Percentiles rank a stretch among this genome's conserved stretches.
Evolutionary conservation across 139 green algal genomes (phyloP).

Genomic region (Penium margaritaceum): DNA sequence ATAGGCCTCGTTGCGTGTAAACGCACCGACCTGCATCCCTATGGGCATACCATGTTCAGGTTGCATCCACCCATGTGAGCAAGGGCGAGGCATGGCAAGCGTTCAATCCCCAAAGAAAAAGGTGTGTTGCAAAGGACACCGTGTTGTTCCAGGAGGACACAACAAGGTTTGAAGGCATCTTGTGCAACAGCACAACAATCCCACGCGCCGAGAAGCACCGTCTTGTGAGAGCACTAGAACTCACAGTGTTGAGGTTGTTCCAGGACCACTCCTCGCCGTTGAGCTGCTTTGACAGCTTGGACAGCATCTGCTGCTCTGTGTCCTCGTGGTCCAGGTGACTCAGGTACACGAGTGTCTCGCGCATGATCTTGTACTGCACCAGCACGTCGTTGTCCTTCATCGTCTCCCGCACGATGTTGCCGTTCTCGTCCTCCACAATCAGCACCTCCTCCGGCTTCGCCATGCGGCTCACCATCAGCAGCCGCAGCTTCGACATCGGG

Average conservation of each 20-base stretch:
- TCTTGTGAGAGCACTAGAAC: no score
- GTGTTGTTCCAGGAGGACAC: no score
- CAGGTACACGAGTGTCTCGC: conserved; percentile 96
- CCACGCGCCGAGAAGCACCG: no score
- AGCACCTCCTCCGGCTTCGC: conserved; percentile 98
- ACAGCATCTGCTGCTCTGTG: conserved; percentile 71
- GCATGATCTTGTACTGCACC: conserved; percentile 96
- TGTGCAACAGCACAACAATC: no score
- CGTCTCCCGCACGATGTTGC: conserved; percentile 93
- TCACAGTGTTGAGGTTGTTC: conserved; percentile 88
- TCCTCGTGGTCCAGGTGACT: conserved; percentile 91
- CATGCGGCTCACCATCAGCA: conserved; percentile 72
- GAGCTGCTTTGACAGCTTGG: conserved; percentile 68
- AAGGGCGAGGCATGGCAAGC: no score
- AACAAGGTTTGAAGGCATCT: no score
- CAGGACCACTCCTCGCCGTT: conserved; percentile 75
- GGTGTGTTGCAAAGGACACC: no score
- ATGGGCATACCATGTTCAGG: no score
- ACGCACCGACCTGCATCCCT: no score
- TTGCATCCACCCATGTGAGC: no score
- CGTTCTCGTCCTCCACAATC: conserved; percentile 97
- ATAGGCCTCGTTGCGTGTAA: no score
- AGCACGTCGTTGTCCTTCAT: conserved; percentile 98
- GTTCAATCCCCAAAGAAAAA: no score
- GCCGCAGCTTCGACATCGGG: conserved; percentile 76